phyloP scores from a whole-genome alignment of 768 basidiomycete genomes.

The Cystofilobasidium ferigula region DNA sequence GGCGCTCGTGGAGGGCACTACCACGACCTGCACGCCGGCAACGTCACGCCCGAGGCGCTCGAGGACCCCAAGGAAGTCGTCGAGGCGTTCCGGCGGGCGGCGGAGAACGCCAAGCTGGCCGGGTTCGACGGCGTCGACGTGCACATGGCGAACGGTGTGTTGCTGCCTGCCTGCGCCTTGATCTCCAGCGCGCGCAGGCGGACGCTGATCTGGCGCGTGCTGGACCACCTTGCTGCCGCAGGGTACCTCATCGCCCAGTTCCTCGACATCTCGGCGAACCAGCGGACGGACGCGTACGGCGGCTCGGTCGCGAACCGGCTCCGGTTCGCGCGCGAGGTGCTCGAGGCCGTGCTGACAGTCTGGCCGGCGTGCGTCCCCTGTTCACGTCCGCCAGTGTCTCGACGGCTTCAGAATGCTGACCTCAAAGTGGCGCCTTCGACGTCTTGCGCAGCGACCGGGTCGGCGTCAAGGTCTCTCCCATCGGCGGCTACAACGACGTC shows the following conservation, averaged over 20 bases:
- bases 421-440: conserved; percentile 45
- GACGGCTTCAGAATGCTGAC: conserved; percentile 49
- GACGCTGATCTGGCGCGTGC: conserved; percentile 45
- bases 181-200: too few relatives aligned
- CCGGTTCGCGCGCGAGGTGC: conserved; percentile 47
- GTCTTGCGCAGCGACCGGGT: neutral
- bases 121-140: conserved; percentile 51
- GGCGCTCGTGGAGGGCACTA: neutral
- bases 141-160: conserved; percentile 12
- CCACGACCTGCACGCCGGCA: neutral
- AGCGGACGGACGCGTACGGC: conserved; percentile 56
- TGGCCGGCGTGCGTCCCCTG: conserved; percentile 36
- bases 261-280: conserved; percentile 48
- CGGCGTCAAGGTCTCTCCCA: neutral
- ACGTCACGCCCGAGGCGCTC: conserved; percentile 3
- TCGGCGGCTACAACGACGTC: neutral
- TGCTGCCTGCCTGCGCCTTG: too few relatives aligned
- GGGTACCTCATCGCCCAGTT: conserved; percentile 35
- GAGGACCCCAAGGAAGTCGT: neutral
- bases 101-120: conserved; percentile 46
- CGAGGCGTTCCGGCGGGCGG: conserved; percentile 41
- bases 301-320: conserved; percentile 54
- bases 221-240: too few relatives aligned
- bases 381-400: conserved; percentile 36
- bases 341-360: conserved; percentile 50